These are phyloP conservation scores for Combretum micranthum DNA, from an alignment of 345 rosid species.

Conservation along the genomic window DNA sequence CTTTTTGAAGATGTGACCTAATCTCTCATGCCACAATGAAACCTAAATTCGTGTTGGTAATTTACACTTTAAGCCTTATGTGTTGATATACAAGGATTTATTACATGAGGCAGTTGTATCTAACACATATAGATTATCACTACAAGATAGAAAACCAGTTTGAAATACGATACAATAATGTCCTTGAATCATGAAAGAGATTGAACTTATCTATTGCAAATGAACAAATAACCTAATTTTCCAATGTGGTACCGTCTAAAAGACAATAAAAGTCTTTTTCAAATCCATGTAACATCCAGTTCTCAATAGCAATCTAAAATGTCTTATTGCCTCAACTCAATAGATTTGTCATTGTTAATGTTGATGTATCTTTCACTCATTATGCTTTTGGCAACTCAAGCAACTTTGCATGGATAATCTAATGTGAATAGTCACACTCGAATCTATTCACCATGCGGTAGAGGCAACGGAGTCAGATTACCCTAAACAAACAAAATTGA, in stretches of 20 bases:
- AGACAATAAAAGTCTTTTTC: not conserved
- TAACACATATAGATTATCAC: conserved; percentile 9
- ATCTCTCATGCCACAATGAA: not conserved
- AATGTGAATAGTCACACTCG: not conserved
- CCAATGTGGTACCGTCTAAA: conserved; percentile 9
- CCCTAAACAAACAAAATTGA: no score
- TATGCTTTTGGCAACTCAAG: no score
- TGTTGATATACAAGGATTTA: conserved; percentile 4
- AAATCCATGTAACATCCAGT: conserved; percentile 9
- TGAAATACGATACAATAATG: not conserved
- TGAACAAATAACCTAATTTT: conserved; percentile 9
- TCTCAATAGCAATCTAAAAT: no score
- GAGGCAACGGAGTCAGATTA: conserved; percentile 6
- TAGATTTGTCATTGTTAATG: no score
- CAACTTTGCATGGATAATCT: not conserved
- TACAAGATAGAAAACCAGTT: not conserved
- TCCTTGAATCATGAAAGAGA: no score
- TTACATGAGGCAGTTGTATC: conserved; percentile 8
- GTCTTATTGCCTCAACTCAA: no score
- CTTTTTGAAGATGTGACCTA: conserved; percentile 1
- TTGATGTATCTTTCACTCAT: no score
- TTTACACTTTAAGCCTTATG: conserved; percentile 1
- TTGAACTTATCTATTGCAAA: conserved; percentile 12
- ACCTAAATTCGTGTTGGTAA: conserved; percentile 1
- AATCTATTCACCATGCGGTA: conserved; percentile 13